phyloP scores from a whole-genome alignment of 2,329 filamentous ascomycete species.

The Ascochyta rabiei region DNA sequence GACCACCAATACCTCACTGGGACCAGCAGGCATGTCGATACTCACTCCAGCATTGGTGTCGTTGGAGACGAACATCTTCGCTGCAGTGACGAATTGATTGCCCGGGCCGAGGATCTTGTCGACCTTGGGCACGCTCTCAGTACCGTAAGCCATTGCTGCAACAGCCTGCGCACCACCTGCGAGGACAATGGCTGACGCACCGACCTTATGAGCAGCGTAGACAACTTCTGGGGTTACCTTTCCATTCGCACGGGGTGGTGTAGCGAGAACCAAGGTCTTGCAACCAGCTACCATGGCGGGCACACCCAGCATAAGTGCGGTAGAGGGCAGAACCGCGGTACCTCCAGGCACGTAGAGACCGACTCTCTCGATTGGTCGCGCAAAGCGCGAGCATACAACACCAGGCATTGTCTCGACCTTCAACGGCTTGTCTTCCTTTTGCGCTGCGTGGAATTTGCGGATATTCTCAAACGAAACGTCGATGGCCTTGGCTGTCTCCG shows the following conservation, averaged over 20 bases:
- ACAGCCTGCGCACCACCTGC: slow-evolving; percentile 95
- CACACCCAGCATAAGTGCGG: slow-evolving; percentile 96
- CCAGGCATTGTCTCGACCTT: slow-evolving; percentile 97
- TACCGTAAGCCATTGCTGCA: slow-evolving; percentile 96
- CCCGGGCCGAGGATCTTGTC: slow-evolving; percentile 98
- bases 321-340: slow-evolving; percentile 95
- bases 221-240: slow-evolving; percentile 96
- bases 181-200: slow-evolving; percentile 92
- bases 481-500: slow-evolving; percentile 89
- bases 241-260: slow-evolving; percentile 86
- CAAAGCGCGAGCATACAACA: slow-evolving; percentile 91
- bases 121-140: slow-evolving; percentile 90
- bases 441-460: slow-evolving; percentile 87
- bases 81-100: slow-evolving; percentile 97
- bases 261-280: slow-evolving; percentile 91
- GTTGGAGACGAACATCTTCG: slow-evolving; percentile 98
- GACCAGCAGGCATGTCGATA: slow-evolving; percentile 98
- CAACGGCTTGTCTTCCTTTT: slow-evolving; percentile 81
- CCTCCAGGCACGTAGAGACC: slow-evolving; percentile 95
- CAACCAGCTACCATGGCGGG: slow-evolving; percentile 97
- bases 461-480: slow-evolving; percentile 96
- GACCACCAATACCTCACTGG: slow-evolving; percentile 94
- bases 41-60: slow-evolving; percentile 93
- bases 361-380: slow-evolving; percentile 91
- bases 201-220: slow-evolving; percentile 95